A percentile compares a stretch with the other conserved stretches of the same genome.
Conservation (phyloP, 768 basidiomycete genomes). For the Termitomyces sp. region DNA sequence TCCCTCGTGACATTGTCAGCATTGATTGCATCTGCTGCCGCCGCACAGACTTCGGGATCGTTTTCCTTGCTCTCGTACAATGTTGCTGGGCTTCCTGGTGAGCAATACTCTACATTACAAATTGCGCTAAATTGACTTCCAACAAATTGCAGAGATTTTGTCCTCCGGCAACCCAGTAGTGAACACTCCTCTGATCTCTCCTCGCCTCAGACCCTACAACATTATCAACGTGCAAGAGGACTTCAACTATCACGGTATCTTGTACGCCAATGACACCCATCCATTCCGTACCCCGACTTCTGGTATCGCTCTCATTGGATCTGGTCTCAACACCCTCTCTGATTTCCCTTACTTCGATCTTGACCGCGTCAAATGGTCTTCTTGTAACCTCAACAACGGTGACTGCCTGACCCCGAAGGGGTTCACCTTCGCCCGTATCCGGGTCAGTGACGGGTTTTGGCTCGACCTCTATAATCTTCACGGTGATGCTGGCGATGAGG, state of each 20-base stretch:
- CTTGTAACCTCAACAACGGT: slow-evolving; percentile 27
- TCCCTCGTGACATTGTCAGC: not conserved
- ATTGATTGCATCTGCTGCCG: slow-evolving; percentile 6
- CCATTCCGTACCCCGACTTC: slow-evolving; percentile 36
- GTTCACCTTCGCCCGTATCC: slow-evolving; percentile 35
- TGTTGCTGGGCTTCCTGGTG: slow-evolving; percentile 35
- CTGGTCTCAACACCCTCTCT: slow-evolving; percentile 37
- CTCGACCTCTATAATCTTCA: slow-evolving; percentile 39
- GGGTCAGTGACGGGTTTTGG: slow-evolving; percentile 31
- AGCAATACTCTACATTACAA: not conserved
- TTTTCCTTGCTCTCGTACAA: slow-evolving; percentile 31
- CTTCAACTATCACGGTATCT: slow-evolving; percentile 36
- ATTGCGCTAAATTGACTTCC: not conserved
- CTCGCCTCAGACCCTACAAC: slow-evolving; percentile 30
- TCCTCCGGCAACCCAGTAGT: slow-evolving; percentile 28
- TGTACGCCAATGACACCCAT: slow-evolving; percentile 36
- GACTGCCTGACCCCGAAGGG: slow-evolving; percentile 41
- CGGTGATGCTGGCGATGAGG: slow-evolving; percentile 33
- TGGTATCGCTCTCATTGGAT: slow-evolving; percentile 33
- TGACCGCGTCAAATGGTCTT: slow-evolving; percentile 28
- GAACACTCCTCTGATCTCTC: slow-evolving; percentile 31
- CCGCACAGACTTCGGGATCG: slow-evolving; percentile 24
- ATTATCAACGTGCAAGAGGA: slow-evolving; percentile 36
- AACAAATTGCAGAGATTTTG: slow-evolving; percentile 20
- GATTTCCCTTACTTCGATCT: slow-evolving; percentile 34